A percentile compares a stretch with the other conserved stretches of the same genome.
Evolutionary conservation across 2,329 filamentous ascomycete species (phyloP).

Genomic region (Neodidymelliopsis sp.): DNA sequence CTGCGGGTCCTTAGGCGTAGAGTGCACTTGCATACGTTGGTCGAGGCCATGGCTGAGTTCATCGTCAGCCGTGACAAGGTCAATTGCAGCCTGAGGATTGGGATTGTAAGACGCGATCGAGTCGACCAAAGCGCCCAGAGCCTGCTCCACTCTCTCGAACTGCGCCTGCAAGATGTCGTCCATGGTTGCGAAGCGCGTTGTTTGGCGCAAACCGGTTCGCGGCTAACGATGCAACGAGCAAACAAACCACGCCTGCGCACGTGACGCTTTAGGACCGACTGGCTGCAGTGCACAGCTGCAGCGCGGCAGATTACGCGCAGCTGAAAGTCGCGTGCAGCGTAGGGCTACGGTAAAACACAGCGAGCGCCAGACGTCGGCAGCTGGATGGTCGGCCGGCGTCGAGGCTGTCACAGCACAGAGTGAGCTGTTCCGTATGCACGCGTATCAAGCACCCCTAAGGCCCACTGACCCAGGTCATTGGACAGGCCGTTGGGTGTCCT

Average conservation of each 20-base stretch:
- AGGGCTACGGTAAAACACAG: conserved; percentile 22
- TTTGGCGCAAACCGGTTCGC: conserved; percentile 16
- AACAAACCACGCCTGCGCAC: conserved; percentile 5
- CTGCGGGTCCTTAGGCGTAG: neutral
- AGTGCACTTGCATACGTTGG: conserved; percentile 60
- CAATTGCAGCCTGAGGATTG: conserved; percentile 69
- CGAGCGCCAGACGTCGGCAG: conserved; percentile 33
- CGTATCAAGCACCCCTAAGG: neutral
- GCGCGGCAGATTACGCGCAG: conserved; percentile 16
- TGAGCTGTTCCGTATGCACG: conserved; percentile 3
- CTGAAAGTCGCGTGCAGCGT: conserved; percentile 19
- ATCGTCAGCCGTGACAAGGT: conserved; percentile 74
- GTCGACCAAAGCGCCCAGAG: conserved; percentile 73
- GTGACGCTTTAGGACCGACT: too few relatives aligned
- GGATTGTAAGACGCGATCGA: conserved; percentile 86
- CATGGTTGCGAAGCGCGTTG: conserved; percentile 42
- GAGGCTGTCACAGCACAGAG: conserved; percentile 3
- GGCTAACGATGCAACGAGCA: conserved; percentile 6
- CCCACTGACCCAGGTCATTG: conserved; percentile 7
- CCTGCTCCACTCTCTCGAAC: conserved; percentile 56
- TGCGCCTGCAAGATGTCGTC: conserved; percentile 52
- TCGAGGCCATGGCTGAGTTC: conserved; percentile 72
- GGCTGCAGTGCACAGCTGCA: conserved; percentile 8
- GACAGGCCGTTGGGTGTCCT: conserved; percentile 7
- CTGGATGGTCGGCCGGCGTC: conserved; percentile 32